Evolutionary conservation across 495 filamentous ascomycete genomes (phyloP), one percentile per base, ranked within the genome.

Genomic region (Bombardia bombarda): DNA sequence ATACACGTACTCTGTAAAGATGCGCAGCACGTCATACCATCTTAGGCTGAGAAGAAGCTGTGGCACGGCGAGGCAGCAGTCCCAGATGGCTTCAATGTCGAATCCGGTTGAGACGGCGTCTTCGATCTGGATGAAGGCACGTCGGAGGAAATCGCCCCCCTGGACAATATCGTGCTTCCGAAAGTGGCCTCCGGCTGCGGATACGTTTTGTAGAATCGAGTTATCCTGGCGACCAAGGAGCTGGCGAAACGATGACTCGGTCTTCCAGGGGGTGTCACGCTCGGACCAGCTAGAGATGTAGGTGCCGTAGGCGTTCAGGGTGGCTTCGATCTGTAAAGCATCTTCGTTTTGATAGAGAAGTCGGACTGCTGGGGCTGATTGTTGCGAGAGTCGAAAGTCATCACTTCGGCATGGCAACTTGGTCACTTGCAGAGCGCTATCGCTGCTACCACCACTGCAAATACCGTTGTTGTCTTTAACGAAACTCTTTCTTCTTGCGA

Each of bases 21-120:
- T 54, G 35, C 26, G 7, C 3, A 61, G 51, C n/a, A 61, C 40
- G 40, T 59, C 56, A 10, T 30, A 43, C 38, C 47, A 50, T 17
- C 51, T 48, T 8, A 17, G 30, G 22, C 31, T 30, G n/a, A 60
- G 43, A 2, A 36, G 41, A 1, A 62, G 50, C 5, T 62, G 59
- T 1, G 59, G 59, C 0, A 62, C 47, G 0, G 47, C 59, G 18
- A 62, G 59, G 28, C 50, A 58, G 39, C 57, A 60, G 43, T 62
- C 59, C 59, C 59, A 62, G 23, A 62, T 57, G 14, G 57, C 55
- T 24, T 62, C 51, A 32, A 60, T 30, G 35, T 56, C 41, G 21
- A 40, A 23, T 3, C 38, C 45, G 13, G 32, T 25, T 3, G 25
- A 22, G 9, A 60, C 13, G 24, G 53, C 58, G 22, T 41, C 16